Percentiles rank a stretch among this genome's conserved stretches.
Conservation (phyloP, 805 yeast genomes). For the Debaryomyces tyrocola region DNA sequence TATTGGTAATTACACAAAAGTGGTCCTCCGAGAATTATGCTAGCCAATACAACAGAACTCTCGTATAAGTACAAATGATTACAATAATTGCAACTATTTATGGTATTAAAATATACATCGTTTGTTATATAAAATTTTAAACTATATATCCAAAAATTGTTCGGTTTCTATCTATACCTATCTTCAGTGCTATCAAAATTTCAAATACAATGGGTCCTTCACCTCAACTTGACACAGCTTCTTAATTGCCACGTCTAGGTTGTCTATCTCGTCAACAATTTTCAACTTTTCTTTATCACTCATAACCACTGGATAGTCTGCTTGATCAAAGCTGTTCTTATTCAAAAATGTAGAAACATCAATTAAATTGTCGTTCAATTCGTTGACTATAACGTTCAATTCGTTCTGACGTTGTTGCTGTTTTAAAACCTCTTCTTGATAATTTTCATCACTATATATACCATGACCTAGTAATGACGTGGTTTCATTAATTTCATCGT, state of each 20-base stretch:
- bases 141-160: too few relatives aligned
- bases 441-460: slow-evolving; percentile 28
- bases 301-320: slow-evolving; percentile 21
- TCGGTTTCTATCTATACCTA: too few relatives aligned
- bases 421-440: slow-evolving; percentile 37
- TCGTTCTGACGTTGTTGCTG: slow-evolving; percentile 49
- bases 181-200: slow-evolving; percentile 12
- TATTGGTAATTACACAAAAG: too few relatives aligned
- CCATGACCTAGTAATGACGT: slow-evolving; percentile 33
- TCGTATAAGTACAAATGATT: too few relatives aligned
- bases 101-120: too few relatives aligned
- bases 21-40: too few relatives aligned
- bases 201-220: slow-evolving; percentile 22
- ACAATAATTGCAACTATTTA: too few relatives aligned
- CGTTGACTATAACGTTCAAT: slow-evolving; percentile 46
- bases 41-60: too few relatives aligned
- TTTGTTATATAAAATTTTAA: too few relatives aligned
- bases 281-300: slow-evolving; percentile 21
- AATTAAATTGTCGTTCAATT: slow-evolving; percentile 34
- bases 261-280: slow-evolving; percentile 20
- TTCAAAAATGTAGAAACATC: slow-evolving; percentile 36
- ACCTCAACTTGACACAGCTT: slow-evolving; percentile 14
- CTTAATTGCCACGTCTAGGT: slow-evolving; percentile 15
- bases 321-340: slow-evolving; percentile 11
- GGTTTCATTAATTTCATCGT: slow-evolving; percentile 39